Conservation (phyloP, 2,329 filamentous ascomycete species). For the Thermothelomyces thermophilus region DNA sequence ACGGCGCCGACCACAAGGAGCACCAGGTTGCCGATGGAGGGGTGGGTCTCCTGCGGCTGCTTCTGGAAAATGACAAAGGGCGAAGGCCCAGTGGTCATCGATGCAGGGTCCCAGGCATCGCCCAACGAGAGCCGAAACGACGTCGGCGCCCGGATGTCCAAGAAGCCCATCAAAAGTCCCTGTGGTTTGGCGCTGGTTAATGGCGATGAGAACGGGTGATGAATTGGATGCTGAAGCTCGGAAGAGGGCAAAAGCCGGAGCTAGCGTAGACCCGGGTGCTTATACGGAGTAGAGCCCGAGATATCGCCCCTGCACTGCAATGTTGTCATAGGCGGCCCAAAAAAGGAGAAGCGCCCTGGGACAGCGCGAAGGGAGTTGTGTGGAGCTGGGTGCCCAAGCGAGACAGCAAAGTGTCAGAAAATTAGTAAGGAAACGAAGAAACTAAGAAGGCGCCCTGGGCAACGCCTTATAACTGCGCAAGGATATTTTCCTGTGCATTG, state of each 20-base stretch:
- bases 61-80: conserved; percentile 37
- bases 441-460: neutral
- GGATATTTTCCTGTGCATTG: too few species aligned
- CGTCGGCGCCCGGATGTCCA: conserved; percentile 34
- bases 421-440: neutral
- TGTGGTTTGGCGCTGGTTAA: too few species aligned
- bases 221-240: neutral
- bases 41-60: conserved; percentile 48
- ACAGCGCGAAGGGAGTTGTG: neutral
- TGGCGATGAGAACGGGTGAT: too few species aligned
- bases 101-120: conserved; percentile 19
- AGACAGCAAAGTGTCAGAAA: neutral
- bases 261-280: too few species aligned
- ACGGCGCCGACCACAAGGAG: conserved; percentile 92
- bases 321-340: conserved; percentile 3
- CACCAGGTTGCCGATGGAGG: conserved; percentile 61
- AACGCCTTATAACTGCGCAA: too few species aligned
- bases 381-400: conserved; percentile 1
- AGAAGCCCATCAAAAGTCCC: conserved; percentile 30
- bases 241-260: neutral
- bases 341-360: neutral
- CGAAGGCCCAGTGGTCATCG: conserved; percentile 29
- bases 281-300: too few species aligned
- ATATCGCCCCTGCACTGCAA: conserved; percentile 3
- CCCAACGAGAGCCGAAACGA: conserved; percentile 38